These are phyloP conservation scores for Incumbomyces delicatus DNA, from an alignment of 2,329 filamentous ascomycete genomes.

Conservation along the genomic window DNA sequence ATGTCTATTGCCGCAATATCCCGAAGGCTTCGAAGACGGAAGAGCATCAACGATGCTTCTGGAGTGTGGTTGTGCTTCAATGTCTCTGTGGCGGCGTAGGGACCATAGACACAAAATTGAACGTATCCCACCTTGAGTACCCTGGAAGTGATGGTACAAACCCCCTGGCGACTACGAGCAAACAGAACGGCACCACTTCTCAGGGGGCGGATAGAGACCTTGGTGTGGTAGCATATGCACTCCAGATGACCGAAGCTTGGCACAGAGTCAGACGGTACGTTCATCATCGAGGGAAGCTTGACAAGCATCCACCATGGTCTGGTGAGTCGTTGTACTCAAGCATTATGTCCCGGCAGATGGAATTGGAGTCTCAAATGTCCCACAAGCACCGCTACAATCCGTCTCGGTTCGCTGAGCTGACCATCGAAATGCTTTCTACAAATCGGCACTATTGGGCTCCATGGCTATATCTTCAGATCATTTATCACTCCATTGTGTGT, in stretches of 20 bases:
- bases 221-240: conserved; percentile 39
- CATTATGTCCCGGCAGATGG: conserved; percentile 43
- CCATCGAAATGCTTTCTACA: conserved; percentile 33
- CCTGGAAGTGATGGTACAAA: conserved; percentile 11
- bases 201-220: conserved; percentile 9
- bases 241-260: conserved; percentile 40
- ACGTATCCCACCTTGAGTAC: conserved; percentile 8
- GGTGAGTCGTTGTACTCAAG: conserved; percentile 43
- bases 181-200: not conserved
- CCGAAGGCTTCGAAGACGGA: not conserved
- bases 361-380: conserved; percentile 43
- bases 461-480: conserved; percentile 43
- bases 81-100: conserved; percentile 31
- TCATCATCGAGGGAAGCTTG: conserved; percentile 35
- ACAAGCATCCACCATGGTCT: conserved; percentile 39
- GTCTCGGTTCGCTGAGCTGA: conserved; percentile 37
- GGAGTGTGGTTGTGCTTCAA: conserved; percentile 35
- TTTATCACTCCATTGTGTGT: conserved; percentile 45
- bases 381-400: conserved; percentile 42
- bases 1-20: not conserved
- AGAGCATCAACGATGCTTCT: conserved; percentile 26
- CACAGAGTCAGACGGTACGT: conserved; percentile 40
- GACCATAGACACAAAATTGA: conserved; percentile 9
- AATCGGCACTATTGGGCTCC: conserved; percentile 45
- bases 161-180: not conserved